Evolutionary conservation across 352 stramenopile species (phyloP), one percentile per base, ranked within the genome.

Genomic region (Pythium sp.): DNA sequence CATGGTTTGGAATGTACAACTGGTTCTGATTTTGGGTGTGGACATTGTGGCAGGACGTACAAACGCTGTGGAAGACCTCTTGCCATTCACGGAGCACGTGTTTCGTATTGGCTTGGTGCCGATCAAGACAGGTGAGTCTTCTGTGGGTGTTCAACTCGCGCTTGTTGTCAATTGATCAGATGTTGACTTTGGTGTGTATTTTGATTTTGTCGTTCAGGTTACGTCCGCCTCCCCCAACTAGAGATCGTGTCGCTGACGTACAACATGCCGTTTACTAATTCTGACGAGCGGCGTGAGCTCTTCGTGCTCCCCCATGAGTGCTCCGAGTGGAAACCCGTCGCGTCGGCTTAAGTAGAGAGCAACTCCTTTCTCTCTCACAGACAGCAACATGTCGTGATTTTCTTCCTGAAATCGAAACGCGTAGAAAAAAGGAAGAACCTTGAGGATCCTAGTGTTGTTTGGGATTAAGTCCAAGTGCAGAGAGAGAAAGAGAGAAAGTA

Each of bases 231-330:
- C 24, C 86, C 86, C 22, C 79, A 85, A 36, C 69, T 94, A 62
- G 86, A 94, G 79, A 91, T 94, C 68, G 79, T 81, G 57, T 92
- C 85, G 54, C 68, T 89, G 58, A 92, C 82, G 54, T 80, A 89
- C 75, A 91, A 81, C 69, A 67, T 80, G 54, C 76, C 86, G 49
- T 84, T 90, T 64, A 84, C 76, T 15, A 89, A 83, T 64, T 78
- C 81, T 38, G 84, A 91, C 55, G 86, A 92, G 66, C 81, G 83
- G 20, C 83, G 80, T 28, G 84, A 94, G 67, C 60, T 94, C 20
- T 94, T 92, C 71, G 84, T 94, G 24, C 73, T 94, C 30, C 86
- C 86, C 3, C 74, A 78, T 24, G 78, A 91, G 43, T 86, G 75
- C 38, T 67, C 84, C 18, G 72, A 87, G 26, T 92, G 80, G 82